Evolutionary conservation across 2,329 filamentous ascomycete genomes (phyloP).

Genomic region (Hypoxylon sp.): DNA sequence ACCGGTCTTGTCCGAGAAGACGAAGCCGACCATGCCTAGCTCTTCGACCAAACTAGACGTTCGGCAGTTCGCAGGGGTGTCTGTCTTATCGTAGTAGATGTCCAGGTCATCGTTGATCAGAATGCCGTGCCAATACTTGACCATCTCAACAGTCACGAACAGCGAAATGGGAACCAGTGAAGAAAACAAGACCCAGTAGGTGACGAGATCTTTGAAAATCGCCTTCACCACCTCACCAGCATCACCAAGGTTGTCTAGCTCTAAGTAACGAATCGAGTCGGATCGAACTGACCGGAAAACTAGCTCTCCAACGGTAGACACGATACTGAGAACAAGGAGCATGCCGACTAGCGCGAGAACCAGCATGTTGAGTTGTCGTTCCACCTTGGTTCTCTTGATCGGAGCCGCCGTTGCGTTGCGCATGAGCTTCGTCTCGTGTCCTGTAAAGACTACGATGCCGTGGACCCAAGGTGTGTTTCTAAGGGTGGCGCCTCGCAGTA

Average conservation of each 20-base stretch:
- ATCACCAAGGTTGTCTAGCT: constrained; percentile 68
- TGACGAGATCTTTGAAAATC: constrained; percentile 94
- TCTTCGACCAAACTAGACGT: constrained; percentile 98
- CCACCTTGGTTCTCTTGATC: constrained; percentile 97
- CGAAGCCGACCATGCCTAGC: constrained; percentile 96
- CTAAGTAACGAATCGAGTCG: constrained; percentile 75
- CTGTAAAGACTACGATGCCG: constrained; percentile 94
- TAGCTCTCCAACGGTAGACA: constrained; percentile 91
- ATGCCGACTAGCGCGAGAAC: constrained; percentile 90
- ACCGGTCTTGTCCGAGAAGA: constrained; percentile 98
- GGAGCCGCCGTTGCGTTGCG: constrained; percentile 95
- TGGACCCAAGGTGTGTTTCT: constrained; percentile 98
- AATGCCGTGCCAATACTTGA: constrained; percentile 98
- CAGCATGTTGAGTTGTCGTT: constrained; percentile 90
- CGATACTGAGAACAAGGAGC: constrained; percentile 82
- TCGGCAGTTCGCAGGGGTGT: constrained; percentile 93
- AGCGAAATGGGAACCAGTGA: constrained; percentile 96
- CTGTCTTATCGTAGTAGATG: constrained; percentile 95
- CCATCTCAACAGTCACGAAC: constrained; percentile 95
- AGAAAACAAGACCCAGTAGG: constrained; percentile 98
- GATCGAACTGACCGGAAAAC: constrained; percentile 74
- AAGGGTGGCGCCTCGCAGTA: constrained; percentile 90
- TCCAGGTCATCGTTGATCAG: constrained; percentile 97
- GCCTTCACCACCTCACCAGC: constrained; percentile 69
- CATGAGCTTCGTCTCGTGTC: constrained; percentile 99